Percentiles rank a stretch among this genome's conserved stretches.
phyloP scores from a whole-genome alignment of 2,329 filamentous ascomycete species.

The Arthroderma sp. region DNA sequence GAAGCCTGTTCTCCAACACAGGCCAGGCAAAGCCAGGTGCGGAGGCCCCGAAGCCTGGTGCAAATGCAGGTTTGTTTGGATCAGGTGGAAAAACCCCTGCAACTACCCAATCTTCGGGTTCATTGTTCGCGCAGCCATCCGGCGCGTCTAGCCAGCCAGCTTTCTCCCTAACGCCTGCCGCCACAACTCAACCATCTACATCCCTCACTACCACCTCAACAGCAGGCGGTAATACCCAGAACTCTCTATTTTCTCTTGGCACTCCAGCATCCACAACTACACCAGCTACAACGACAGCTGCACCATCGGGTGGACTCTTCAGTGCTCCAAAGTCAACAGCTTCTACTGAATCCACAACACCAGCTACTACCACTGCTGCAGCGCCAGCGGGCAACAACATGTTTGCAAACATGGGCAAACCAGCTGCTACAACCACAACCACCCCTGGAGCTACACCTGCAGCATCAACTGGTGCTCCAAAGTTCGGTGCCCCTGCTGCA shows the following conservation, averaged over 20 bases:
- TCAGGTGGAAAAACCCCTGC: neutral
- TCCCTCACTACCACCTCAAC: conserved; percentile 16
- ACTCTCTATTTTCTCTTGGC: conserved; percentile 22
- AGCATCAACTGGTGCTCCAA: conserved; percentile 13
- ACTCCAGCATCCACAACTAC: conserved; percentile 19
- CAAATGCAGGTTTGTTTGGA: neutral
- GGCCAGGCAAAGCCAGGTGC: conserved; percentile 7
- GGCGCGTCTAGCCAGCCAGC: conserved; percentile 7
- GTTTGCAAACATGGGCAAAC: conserved; percentile 16
- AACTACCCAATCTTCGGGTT: neutral
- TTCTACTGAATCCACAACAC: conserved; percentile 21
- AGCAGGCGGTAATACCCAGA: conserved; percentile 14
- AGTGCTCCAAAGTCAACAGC: conserved; percentile 27
- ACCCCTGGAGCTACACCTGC: conserved; percentile 22
- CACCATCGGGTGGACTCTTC: conserved; percentile 27
- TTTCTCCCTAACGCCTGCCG: conserved; percentile 15
- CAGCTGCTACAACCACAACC: conserved; percentile 18
- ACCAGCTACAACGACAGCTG: neutral
- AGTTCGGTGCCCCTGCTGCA: conserved; percentile 14
- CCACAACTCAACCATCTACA: conserved; percentile 8
- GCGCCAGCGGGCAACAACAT: conserved; percentile 18
- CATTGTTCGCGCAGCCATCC: neutral
- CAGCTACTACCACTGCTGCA: conserved; percentile 25
- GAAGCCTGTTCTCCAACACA: conserved; percentile 5
- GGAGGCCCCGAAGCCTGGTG: conserved; percentile 5